Evolutionary conservation across 2,329 filamentous ascomycete species (phyloP).

Genomic region (Hypoxylon sp.): DNA sequence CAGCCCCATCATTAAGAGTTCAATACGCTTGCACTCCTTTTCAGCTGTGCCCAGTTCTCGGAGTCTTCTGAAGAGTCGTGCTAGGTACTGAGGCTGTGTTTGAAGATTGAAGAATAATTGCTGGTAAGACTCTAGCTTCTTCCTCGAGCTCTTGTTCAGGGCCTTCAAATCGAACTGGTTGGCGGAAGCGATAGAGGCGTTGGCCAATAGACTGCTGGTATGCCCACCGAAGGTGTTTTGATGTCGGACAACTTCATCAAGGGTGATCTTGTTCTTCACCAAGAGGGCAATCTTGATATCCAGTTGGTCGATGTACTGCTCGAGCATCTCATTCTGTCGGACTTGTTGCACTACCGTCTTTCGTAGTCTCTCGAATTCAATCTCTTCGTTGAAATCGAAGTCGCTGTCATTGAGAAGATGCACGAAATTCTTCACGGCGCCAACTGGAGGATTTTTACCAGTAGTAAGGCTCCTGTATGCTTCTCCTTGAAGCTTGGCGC

Average conservation of each 20-base stretch:
- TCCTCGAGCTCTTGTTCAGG: slow-evolving; percentile 94
- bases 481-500: slow-evolving; percentile 94
- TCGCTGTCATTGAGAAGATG: slow-evolving; percentile 98
- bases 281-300: slow-evolving; percentile 99
- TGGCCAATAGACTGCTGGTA: slow-evolving; percentile 85
- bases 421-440: slow-evolving; percentile 97
- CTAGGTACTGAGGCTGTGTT: slow-evolving; percentile 94
- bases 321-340: slow-evolving; percentile 94
- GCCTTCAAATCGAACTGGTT: slow-evolving; percentile 98
- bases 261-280: slow-evolving; percentile 99
- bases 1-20: slow-evolving; percentile 93
- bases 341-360: slow-evolving; percentile 98
- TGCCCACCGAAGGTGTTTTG: slow-evolving; percentile 96
- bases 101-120: slow-evolving; percentile 97
- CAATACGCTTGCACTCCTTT: slow-evolving; percentile 91
- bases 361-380: slow-evolving; percentile 93
- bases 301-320: slow-evolving; percentile 97
- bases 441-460: slow-evolving; percentile 96
- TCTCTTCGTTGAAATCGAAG: slow-evolving; percentile 98
- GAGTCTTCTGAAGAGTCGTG: slow-evolving; percentile 85
- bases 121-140: slow-evolving; percentile 96
- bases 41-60: slow-evolving; percentile 87
- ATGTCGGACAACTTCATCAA: slow-evolving; percentile 97
- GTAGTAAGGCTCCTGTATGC: slow-evolving; percentile 97
- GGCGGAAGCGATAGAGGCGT: slow-evolving; percentile 86